Conservation (phyloP, 73 alveolate species). For the Paramecium tetraurelia region DNA sequence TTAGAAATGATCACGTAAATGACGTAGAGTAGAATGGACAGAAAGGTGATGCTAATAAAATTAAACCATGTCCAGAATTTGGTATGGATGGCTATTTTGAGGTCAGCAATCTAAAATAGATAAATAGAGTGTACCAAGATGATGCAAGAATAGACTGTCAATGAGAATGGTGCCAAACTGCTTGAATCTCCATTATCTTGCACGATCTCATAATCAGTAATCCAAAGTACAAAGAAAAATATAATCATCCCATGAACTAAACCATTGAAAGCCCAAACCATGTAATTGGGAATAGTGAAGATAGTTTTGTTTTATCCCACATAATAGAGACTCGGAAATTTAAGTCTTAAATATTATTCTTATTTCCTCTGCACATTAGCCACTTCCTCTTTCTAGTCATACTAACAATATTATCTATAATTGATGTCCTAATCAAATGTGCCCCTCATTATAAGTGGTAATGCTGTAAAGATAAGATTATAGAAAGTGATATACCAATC, state of each 20-base stretch:
- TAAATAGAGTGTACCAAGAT: not conserved
- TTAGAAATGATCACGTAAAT: slow-evolving; percentile 24
- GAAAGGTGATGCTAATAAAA: slow-evolving; percentile 1
- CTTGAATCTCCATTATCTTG: not conserved
- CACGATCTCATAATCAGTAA: not conserved
- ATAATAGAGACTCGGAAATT: slow-evolving; percentile 51
- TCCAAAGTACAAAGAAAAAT: slow-evolving; percentile 34
- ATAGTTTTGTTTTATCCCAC: slow-evolving; percentile 47
- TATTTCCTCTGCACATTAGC: not conserved
- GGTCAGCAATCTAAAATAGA: slow-evolving; percentile 50
- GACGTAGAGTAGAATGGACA: not conserved
- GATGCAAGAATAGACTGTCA: slow-evolving; percentile 34
- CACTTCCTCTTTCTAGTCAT: not conserved
- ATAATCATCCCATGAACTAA: slow-evolving; percentile 43
- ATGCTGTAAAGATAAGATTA: slow-evolving; percentile 90
- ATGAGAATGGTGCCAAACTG: slow-evolving; percentile 21
- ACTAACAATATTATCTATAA: slow-evolving; percentile 12
- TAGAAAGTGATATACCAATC: slow-evolving; percentile 95
- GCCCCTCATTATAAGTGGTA: slow-evolving; percentile 50
- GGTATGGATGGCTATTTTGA: slow-evolving; percentile 41
- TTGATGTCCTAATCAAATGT: slow-evolving; percentile 55
- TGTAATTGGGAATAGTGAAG: slow-evolving; percentile 13
- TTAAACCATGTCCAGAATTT: slow-evolving; percentile 49
- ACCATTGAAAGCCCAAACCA: slow-evolving; percentile 53
- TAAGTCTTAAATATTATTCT: slow-evolving; percentile 34